Evolutionary conservation across 371 early-diverging fungal species (phyloP), one percentile per base, ranked within the genome.

Genomic region (Rhizopus arrhizus): DNA sequence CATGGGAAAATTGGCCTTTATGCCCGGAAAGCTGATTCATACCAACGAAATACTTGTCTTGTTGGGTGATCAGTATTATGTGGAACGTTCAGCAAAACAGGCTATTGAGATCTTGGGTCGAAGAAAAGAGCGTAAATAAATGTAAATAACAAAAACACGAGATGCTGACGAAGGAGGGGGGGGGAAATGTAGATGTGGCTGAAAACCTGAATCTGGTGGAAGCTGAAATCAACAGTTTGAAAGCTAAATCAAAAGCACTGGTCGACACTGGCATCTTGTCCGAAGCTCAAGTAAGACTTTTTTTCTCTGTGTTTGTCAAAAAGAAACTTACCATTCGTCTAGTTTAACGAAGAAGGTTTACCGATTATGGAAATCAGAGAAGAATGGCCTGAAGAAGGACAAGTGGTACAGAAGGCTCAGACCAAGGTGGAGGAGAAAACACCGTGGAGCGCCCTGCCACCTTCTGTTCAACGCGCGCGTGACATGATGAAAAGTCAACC

Each of bases 11-110:
- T 59, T 93, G 33, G 97, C 97, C 0, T 95, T 95, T 70, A 90
- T 94, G 84, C 92, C 92, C 4, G 97, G 95, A 38, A 83, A 89
- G 55, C 55, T 96, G 6, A 74, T 94, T 33, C 91, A 93, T 63
- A 95, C 97, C 6, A 94, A 95, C 65, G 95, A 95, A 69, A 83
- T 96, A 10, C 68, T 89, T 28, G 93, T 92, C 0, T 68, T 89
- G 31, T 80, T 96, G 48, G 97, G 97, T 29, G 95, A 91, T 53
- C 91, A 94, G 70, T 95, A 91, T 89, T 96, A 94, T 70, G 91
- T 83, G 9, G 94, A 95, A 62, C 77, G 89, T 42, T 91, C 93
- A 4, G 87, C 89, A 0, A 74, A 71, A 35, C 91, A 96, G 65
- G 93, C 97, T 0, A 59, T 76, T 3, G 88, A 70, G 4, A 91